These are phyloP conservation scores for Septoria petroselini DNA, from an alignment of 2,329 filamentous ascomycete species.

Conservation along the genomic window DNA sequence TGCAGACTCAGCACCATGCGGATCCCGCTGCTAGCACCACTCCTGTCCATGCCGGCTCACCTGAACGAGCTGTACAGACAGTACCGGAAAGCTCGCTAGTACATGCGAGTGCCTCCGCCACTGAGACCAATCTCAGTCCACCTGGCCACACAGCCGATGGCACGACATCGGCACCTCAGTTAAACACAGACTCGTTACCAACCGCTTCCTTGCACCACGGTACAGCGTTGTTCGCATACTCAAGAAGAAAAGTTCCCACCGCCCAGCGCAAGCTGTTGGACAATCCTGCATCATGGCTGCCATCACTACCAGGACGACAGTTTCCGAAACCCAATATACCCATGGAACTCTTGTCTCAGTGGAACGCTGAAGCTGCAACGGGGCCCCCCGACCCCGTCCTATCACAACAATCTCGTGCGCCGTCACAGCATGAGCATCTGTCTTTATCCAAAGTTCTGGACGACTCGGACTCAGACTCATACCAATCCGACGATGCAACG, in stretches of 20 bases:
- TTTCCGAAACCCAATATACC: slow-evolving; percentile 43
- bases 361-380: slow-evolving; percentile 23
- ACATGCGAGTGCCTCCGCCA: too few species aligned
- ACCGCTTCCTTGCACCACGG: neutral
- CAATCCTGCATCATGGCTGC: slow-evolving; percentile 42
- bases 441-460: neutral
- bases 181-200: neutral
- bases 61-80: too few species aligned
- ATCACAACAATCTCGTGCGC: neutral
- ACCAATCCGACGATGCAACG: neutral
- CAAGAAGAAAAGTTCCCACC: slow-evolving; percentile 38
- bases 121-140: too few species aligned
- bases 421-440: neutral
- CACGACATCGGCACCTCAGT: neutral
- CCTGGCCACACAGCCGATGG: neutral
- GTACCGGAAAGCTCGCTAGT: too few species aligned
- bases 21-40: too few species aligned
- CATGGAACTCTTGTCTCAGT: slow-evolving; percentile 34
- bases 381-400: neutral
- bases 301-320: slow-evolving; percentile 36
- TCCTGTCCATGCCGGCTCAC: too few species aligned
- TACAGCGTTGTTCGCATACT: slow-evolving; percentile 19
- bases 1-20: too few species aligned
- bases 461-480: slow-evolving; percentile 4
- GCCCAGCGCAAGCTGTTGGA: slow-evolving; percentile 53